A percentile compares a stretch with the other conserved stretches of the same genome.
Conservation (phyloP, 495 filamentous ascomycete species). For the Penicillium atrosanguineum region DNA sequence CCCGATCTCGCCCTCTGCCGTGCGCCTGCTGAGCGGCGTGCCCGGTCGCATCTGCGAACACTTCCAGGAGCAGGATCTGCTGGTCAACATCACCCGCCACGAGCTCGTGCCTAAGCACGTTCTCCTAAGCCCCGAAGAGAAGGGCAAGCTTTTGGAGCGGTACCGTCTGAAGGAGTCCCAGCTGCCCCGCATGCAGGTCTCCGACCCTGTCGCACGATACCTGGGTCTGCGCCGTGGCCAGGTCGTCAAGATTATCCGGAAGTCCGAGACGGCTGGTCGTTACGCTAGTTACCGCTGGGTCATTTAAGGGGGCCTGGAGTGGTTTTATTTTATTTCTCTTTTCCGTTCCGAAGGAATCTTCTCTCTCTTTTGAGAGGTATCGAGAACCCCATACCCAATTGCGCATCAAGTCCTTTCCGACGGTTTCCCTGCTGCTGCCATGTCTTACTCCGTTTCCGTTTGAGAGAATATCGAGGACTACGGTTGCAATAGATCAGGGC, state of each 20-base stretch:
- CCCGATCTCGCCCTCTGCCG: slow-evolving; percentile 76
- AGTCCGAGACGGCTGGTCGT: slow-evolving; percentile 60
- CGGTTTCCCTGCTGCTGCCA: slow-evolving; percentile 5
- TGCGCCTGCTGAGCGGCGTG: slow-evolving; percentile 68
- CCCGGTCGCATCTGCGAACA: slow-evolving; percentile 79
- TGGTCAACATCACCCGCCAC: slow-evolving; percentile 98
- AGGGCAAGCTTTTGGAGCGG: slow-evolving; percentile 72
- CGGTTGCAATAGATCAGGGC: slow-evolving; percentile 1
- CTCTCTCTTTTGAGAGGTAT: not conserved
- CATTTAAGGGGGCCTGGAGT: slow-evolving; percentile 41
- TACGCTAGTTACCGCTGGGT: slow-evolving; percentile 65
- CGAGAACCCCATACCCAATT: slow-evolving; percentile 11
- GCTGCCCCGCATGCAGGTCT: slow-evolving; percentile 84
- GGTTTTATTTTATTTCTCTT: not conserved
- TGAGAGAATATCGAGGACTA: not conserved
- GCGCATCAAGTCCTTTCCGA: slow-evolving; percentile 16
- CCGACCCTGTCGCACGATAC: slow-evolving; percentile 91
- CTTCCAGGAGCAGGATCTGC: slow-evolving; percentile 90
- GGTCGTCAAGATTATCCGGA: slow-evolving; percentile 97
- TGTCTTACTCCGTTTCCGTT: not conserved
- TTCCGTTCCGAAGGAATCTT: not conserved
- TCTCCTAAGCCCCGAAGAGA: slow-evolving; percentile 85
- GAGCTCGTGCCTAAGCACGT: slow-evolving; percentile 95
- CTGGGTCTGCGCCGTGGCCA: slow-evolving; percentile 87
- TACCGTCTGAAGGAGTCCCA: slow-evolving; percentile 98